phyloP scores from a whole-genome alignment of 495 filamentous ascomycete genomes.

The Aspergillus haitiensis region DNA sequence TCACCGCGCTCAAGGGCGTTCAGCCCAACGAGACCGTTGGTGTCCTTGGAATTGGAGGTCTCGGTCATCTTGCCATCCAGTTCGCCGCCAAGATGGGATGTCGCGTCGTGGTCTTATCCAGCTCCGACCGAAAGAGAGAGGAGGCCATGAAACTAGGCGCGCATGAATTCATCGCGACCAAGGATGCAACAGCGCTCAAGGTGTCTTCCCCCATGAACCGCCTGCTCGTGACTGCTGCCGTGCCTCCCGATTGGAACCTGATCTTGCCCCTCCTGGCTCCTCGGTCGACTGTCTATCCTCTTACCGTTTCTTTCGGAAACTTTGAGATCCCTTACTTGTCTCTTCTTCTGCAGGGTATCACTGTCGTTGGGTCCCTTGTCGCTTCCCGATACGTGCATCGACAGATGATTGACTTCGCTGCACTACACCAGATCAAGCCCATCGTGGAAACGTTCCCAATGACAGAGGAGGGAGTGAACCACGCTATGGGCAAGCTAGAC shows the following conservation, averaged over 20 bases:
- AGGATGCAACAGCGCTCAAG: slow-evolving; percentile 12
- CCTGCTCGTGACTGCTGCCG: slow-evolving; percentile 13
- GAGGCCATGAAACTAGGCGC: slow-evolving; percentile 19
- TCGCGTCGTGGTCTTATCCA: slow-evolving; percentile 19
- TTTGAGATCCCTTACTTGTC: slow-evolving; percentile 18
- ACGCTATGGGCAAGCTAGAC: slow-evolving; percentile 16
- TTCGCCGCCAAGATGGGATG: slow-evolving; percentile 23
- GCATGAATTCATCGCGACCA: slow-evolving; percentile 19
- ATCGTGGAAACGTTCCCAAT: slow-evolving; percentile 17
- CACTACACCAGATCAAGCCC: slow-evolving; percentile 12
- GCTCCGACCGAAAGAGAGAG: slow-evolving; percentile 18
- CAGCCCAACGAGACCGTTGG: slow-evolving; percentile 20
- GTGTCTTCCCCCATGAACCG: slow-evolving; percentile 4
- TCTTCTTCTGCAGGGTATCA: slow-evolving; percentile 10
- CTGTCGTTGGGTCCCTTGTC: slow-evolving; percentile 11
- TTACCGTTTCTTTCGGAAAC: slow-evolving; percentile 8
- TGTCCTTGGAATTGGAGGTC: slow-evolving; percentile 20
- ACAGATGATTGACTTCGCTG: slow-evolving; percentile 17
- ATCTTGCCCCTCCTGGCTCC: slow-evolving; percentile 13
- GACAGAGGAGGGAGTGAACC: slow-evolving; percentile 11
- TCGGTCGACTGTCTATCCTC: slow-evolving; percentile 9
- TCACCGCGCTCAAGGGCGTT: slow-evolving; percentile 12
- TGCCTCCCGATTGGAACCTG: slow-evolving; percentile 16
- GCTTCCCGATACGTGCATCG: slow-evolving; percentile 5
- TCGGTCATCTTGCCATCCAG: slow-evolving; percentile 22